Evolutionary conservation across 2,329 filamentous ascomycete genomes (phyloP).

Genomic region (Biscogniauxia marginata): DNA sequence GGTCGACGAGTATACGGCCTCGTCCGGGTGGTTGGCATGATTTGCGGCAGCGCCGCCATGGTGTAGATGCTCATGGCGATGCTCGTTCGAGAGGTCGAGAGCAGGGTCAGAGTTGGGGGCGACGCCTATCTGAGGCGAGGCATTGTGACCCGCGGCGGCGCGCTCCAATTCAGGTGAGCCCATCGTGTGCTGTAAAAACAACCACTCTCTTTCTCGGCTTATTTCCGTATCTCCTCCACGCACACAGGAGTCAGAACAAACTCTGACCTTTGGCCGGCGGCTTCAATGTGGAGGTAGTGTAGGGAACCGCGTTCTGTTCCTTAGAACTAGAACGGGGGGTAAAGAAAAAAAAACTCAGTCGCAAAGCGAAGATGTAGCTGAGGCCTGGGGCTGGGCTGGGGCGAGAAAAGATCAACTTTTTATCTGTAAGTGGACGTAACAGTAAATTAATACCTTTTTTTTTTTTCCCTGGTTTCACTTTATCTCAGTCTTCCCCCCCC

Average conservation of each 20-base stretch:
- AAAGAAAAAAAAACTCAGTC: slow-evolving; percentile 9
- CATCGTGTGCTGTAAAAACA: slow-evolving; percentile 18
- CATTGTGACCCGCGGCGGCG: slow-evolving; percentile 21
- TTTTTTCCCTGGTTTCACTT: not conserved
- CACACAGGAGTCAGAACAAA: slow-evolving; percentile 1
- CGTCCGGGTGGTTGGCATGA: slow-evolving; percentile 36
- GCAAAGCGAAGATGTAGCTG: not conserved
- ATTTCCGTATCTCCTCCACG: not conserved
- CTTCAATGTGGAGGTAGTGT: slow-evolving; percentile 5
- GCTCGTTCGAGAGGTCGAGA: slow-evolving; percentile 40
- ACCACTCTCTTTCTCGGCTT: slow-evolving; percentile 1
- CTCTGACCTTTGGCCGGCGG: not conserved
- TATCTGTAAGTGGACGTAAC: not conserved
- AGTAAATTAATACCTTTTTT: not conserved
- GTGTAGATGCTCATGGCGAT: slow-evolving; percentile 43
- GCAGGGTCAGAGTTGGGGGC: slow-evolving; percentile 25
- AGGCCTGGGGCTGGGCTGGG: not conserved
- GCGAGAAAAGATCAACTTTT: not conserved
- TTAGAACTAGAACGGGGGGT: slow-evolving; percentile 8
- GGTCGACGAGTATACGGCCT: slow-evolving; percentile 48
- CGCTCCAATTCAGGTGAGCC: slow-evolving; percentile 21
- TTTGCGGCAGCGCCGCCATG: slow-evolving; percentile 38
- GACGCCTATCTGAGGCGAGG: slow-evolving; percentile 20
- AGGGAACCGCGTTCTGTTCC: slow-evolving; percentile 13
- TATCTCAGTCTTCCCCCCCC: not conserved